phyloP scores from a whole-genome alignment of 2,329 filamentous ascomycete species.

The Penicillium sp. region DNA sequence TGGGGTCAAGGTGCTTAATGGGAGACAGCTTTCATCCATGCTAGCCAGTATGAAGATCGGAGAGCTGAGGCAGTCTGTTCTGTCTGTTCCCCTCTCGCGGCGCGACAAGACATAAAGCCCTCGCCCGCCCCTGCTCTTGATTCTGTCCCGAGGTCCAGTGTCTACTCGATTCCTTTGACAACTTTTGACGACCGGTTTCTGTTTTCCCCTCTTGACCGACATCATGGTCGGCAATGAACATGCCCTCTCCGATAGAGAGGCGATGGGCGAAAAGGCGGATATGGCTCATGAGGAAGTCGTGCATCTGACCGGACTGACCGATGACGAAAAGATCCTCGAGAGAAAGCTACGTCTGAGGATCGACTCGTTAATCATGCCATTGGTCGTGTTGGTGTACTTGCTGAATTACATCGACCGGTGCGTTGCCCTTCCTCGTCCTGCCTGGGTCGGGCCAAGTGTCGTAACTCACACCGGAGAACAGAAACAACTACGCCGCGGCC shows the following conservation, averaged over 20 bases:
- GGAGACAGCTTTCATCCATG: too few relatives aligned
- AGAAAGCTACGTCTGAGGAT: constrained; percentile 38
- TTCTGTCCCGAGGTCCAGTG: too few relatives aligned
- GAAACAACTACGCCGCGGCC: constrained; percentile 49
- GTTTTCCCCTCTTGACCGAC: not conserved
- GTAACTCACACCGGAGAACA: not conserved
- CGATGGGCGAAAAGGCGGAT: constrained; percentile 21
- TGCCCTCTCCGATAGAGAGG: constrained; percentile 16
- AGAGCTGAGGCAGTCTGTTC: too few relatives aligned
- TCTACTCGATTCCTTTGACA: too few relatives aligned
- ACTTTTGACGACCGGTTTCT: not conserved
- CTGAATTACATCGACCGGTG: constrained; percentile 46
- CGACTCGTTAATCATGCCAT: constrained; percentile 40
- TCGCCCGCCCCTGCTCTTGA: too few relatives aligned
- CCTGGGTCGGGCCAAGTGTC: not conserved
- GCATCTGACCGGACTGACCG: constrained; percentile 16
- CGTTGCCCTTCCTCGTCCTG: not conserved
- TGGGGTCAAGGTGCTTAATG: too few relatives aligned
- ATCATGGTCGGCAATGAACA: constrained; percentile 12
- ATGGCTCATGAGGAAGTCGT: constrained; percentile 23
- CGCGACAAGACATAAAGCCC: too few relatives aligned
- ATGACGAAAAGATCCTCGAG: constrained; percentile 38
- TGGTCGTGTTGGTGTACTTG: constrained; percentile 41
- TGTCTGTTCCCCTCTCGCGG: too few relatives aligned
- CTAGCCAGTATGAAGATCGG: too few relatives aligned